Base-by-base conservation (phyloP, 768 basidiomycete species). In the Hortiboletus flavorubellus region DNA sequence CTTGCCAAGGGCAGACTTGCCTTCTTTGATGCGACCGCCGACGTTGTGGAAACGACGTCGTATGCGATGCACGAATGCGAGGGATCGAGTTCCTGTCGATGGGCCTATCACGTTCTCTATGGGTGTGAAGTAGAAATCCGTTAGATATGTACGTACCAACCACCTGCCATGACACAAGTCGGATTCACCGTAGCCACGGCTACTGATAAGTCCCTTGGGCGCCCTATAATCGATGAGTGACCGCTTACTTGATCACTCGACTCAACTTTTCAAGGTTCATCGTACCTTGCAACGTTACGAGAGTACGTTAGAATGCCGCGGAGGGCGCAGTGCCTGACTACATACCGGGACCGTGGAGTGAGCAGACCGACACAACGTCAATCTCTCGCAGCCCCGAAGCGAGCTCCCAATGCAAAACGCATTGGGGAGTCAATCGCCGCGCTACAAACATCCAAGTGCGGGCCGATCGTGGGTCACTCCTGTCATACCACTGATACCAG, bases 281-380 rank as follows among this genome's bases (percentile, higher is more conserved):
- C 12, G 40, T 37, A 43, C 51, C 46, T 46, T 48, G 49, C 14
- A 46, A 46, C 18, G 53, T 65, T 45, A 58, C 33, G 47, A 34
- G 14, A 46, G 37, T 39, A 5, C 21, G 21, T 21, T 21, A 21
- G 21, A 49, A 51, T 51, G 53, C 62, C 69, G 64, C 63, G 63
- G 63, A 55, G 38, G 31, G 49, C 41, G 14, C 37, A 46, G 55
- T 64, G 42, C 59, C 61, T 59, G 51, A 49, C 43, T 15, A 46
- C 46, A 59, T 53, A 65, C 70, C 68, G 44, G 53, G 47, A 59
- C 51, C 50, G 30, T 68, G 70, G 64, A 70, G 66, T 63, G 53
- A 59, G 61, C 37, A 44, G 46, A 40, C 53, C 18, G 42, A 35
- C 26, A 29, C 53, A 58, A 51, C 55, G 66, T 59, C 64, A 60